Percentiles rank a stretch among this genome's conserved stretches.
Evolutionary conservation across 805 yeast species (phyloP).

Genomic region (Torulaspora gathmanii): DNA sequence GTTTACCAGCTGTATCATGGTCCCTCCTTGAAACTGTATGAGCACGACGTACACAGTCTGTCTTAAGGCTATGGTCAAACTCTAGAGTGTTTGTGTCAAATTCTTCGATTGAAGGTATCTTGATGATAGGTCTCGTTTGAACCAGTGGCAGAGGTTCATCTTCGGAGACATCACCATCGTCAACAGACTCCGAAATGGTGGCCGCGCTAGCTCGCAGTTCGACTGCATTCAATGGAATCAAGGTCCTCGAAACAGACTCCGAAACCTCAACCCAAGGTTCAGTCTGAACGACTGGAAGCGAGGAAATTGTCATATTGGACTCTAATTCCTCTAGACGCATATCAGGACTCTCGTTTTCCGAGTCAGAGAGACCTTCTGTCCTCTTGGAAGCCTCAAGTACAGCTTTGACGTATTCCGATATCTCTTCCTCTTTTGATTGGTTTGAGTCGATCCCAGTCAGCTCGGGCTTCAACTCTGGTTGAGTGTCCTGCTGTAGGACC

Average conservation of each 20-base stretch:
- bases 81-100: background rate
- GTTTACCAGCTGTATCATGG: background rate
- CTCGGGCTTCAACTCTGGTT: background rate
- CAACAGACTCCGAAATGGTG: background rate
- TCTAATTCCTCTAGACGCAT: slow-evolving; percentile 5
- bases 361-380: background rate
- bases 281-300: slow-evolving; percentile 3
- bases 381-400: slow-evolving; percentile 5
- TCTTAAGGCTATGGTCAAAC: too few species aligned
- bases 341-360: background rate
- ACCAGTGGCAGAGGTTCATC: background rate
- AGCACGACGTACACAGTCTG: background rate
- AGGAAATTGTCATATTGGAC: background rate
- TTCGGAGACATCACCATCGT: background rate
- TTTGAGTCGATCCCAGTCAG: background rate
- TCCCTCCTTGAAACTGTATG: background rate
- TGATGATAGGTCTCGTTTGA: slow-evolving; percentile 4
- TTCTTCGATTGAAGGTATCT: background rate
- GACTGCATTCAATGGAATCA: background rate
- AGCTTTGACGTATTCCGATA: slow-evolving; percentile 5
- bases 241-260: background rate
- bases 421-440: slow-evolving; percentile 3
- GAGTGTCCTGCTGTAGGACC: background rate
- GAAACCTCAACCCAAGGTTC: slow-evolving; percentile 6
- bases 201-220: background rate